These are phyloP conservation scores for Hanseniaspora jakobsenii DNA, from an alignment of 805 yeast genomes.

Conservation along the genomic window DNA sequence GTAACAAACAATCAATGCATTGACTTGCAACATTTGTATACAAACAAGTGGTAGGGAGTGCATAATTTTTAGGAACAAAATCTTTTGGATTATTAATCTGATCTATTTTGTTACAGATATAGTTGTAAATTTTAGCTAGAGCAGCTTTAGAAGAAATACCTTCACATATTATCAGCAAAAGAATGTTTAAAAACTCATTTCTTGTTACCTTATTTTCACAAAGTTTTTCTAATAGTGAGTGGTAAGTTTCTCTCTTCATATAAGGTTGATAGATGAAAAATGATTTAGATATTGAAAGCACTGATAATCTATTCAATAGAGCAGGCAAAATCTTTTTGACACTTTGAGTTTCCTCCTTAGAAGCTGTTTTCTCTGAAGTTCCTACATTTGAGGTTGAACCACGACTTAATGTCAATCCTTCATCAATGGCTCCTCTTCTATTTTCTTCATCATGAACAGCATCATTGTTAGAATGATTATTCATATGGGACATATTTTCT, in stretches of 20 bases:
- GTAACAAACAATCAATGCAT: conserved; percentile 60
- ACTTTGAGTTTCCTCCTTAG: neutral
- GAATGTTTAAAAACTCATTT: conserved; percentile 54
- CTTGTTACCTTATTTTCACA: conserved; percentile 72
- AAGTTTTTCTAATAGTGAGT: conserved; percentile 51
- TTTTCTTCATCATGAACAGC: conserved; percentile 6
- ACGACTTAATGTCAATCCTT: too few relatives aligned
- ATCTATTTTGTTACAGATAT: conserved; percentile 35
- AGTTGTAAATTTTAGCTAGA: conserved; percentile 49
- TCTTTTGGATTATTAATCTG: conserved; percentile 16
- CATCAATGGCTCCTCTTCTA: too few relatives aligned
- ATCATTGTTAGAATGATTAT: too few relatives aligned
- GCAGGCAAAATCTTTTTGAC: conserved; percentile 33
- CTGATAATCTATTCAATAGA: conserved; percentile 61
- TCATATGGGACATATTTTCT: too few relatives aligned
- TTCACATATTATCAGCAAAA: conserved; percentile 61
- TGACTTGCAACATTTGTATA: conserved; percentile 66
- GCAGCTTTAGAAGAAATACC: conserved; percentile 53
- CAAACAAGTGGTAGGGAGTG: conserved; percentile 38
- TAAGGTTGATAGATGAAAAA: conserved; percentile 62
- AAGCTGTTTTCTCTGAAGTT: too few relatives aligned
- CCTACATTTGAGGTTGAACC: neutral
- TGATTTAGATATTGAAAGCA: conserved; percentile 57
- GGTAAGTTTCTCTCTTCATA: conserved; percentile 48
- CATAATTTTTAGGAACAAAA: conserved; percentile 17